Base-by-base conservation (phyloP, 2,329 filamentous ascomycete genomes). In the Monosporascus sp. region DNA sequence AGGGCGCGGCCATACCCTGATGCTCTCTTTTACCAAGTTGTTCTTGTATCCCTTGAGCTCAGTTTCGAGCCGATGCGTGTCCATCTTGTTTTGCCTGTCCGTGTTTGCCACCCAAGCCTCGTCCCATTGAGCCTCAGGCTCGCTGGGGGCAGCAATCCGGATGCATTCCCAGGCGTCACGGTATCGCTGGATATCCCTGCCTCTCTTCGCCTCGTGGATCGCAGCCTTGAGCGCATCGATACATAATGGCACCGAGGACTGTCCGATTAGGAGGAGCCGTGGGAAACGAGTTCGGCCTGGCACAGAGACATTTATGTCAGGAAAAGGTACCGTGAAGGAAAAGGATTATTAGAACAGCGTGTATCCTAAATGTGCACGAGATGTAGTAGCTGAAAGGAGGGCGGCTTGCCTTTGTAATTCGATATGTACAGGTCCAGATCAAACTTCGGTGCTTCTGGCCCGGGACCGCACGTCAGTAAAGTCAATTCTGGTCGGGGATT, bases 1-100 rank as follows among this genome's bases (percentile, higher is more conserved):
- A 41, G 25, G 7, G n/a, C 18, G 17, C 20, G 41, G 41, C 65
- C 80, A 53, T 77, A 95, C 91, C 61, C 92, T 76, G 64, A 97
- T 96, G 74, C 91, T 97, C 74, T 99, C 94, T 69, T 97, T 96
- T 63, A 99, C 91, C 44, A 97, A 74, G 64, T 97, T 99, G 67
- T 97, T 96, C 73, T 94, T 96, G 72, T 97, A 97, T 1, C 87
- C 87, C 70, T 91, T 92, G 20, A 99, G 77, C 70, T 97, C 90
- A 17, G 81, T 76, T 67, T 97, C 90, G 52, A 97, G 77, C n/a
- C 88, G 82, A 52, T 83, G 77, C 1, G 86, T 86, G 69, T 96
- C 88, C 2, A 75, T 73, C 60, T 82, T 82, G 62, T 92, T 89
- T 50, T 80, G 74, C 57, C 82, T 82, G 22, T 85, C 82, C 38